phyloP scores from a whole-genome alignment of 805 yeast genomes.

The Nakazawaea laoshanensis region DNA sequence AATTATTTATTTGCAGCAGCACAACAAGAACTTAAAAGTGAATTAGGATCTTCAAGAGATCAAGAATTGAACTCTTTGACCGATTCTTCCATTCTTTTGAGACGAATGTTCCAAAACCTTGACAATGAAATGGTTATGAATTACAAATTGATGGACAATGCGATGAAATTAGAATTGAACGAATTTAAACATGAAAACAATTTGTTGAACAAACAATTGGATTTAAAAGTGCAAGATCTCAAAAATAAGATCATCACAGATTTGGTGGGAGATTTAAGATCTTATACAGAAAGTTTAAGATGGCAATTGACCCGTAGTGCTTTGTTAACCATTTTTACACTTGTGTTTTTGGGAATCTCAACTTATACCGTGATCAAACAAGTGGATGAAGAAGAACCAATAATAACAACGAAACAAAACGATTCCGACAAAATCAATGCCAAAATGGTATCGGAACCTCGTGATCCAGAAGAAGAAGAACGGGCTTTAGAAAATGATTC shows the following conservation, averaged over 20 bases:
- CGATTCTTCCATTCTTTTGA: constrained; percentile 57
- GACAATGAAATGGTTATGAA: constrained; percentile 64
- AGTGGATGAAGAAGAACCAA: constrained; percentile 20
- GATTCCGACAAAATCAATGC: constrained; percentile 15
- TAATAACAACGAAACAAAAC: constrained; percentile 15
- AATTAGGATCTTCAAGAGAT: constrained; percentile 66
- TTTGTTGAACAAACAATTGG: constrained; percentile 57
- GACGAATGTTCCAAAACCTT: constrained; percentile 62
- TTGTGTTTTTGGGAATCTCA: constrained; percentile 55
- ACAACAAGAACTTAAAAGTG: constrained; percentile 76
- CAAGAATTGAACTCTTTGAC: constrained; percentile 59
- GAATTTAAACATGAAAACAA: constrained; percentile 85
- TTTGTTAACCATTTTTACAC: constrained; percentile 59
- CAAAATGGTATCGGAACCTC: constrained; percentile 31
- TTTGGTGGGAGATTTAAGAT: constrained; percentile 70
- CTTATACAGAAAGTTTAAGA: constrained; percentile 80
- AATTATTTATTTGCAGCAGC: constrained; percentile 87
- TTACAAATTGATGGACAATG: constrained; percentile 58
- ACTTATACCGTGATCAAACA: constrained; percentile 35
- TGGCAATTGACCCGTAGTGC: constrained; percentile 95
- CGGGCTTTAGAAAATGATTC: constrained; percentile 2
- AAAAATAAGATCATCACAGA: constrained; percentile 79
- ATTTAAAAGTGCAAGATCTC: constrained; percentile 69
- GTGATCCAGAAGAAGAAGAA: constrained; percentile 46
- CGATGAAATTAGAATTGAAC: constrained; percentile 67